Conservation (phyloP, 306 rosid genomes). For the Urtica urens region DNA sequence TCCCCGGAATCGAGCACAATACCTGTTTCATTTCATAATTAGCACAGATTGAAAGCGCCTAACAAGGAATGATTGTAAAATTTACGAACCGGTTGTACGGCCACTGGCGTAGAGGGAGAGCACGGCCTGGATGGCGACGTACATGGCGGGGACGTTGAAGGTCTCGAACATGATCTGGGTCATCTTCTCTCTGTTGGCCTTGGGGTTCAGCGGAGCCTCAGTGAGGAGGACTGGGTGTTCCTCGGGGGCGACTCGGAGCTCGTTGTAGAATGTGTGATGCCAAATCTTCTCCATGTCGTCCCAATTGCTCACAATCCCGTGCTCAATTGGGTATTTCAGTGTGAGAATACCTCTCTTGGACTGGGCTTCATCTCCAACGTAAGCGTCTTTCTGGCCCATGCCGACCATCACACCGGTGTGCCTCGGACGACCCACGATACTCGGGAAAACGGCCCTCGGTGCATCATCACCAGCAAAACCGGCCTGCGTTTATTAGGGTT, state of each 20-base stretch:
- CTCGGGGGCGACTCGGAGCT: slow-evolving; percentile 96
- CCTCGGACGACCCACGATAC: slow-evolving; percentile 93
- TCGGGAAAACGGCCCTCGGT: slow-evolving; percentile 93
- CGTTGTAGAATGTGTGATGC: slow-evolving; percentile 98
- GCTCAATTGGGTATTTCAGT: slow-evolving; percentile 92
- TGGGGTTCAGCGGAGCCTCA: slow-evolving; percentile 95
- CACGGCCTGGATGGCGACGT: slow-evolving; percentile 94
- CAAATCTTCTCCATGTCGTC: slow-evolving; percentile 99
- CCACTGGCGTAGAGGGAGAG: slow-evolving; percentile 96
- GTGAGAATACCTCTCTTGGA: slow-evolving; percentile 97
- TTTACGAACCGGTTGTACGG: slow-evolving; percentile 76
- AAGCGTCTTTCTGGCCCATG: slow-evolving; percentile 98
- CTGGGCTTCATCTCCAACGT: slow-evolving; percentile 96
- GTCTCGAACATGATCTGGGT: slow-evolving; percentile 98
- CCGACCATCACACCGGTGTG: slow-evolving; percentile 99
- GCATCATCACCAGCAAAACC: slow-evolving; percentile 99
- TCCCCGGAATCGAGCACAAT: slow-evolving; percentile 92
- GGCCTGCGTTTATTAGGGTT: slow-evolving; percentile 34
- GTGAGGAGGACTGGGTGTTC: slow-evolving; percentile 98
- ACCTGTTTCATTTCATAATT: slow-evolving; percentile 28
- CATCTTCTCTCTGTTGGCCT: slow-evolving; percentile 98
- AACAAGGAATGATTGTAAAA: background rate
- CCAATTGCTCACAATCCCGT: slow-evolving; percentile 97
- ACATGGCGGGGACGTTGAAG: slow-evolving; percentile 96
- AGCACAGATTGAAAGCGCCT: no score